phyloP scores from a whole-genome alignment of 2,329 filamentous ascomycete genomes.

The Cercospora janseana region DNA sequence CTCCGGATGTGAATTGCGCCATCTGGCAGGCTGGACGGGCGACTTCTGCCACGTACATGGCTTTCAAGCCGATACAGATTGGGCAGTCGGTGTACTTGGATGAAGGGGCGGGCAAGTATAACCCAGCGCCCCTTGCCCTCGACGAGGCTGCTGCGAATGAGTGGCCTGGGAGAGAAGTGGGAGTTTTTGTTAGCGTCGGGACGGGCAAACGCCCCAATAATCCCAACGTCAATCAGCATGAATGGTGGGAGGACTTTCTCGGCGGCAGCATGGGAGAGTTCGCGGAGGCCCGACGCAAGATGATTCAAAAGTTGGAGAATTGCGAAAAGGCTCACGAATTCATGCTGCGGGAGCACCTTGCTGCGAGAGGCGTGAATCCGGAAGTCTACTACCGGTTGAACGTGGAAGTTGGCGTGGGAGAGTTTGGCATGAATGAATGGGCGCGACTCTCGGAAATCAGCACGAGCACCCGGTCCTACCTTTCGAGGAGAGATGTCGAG shows the following conservation, averaged over 20 bases:
- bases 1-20: slow-evolving; percentile 87
- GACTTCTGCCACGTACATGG: slow-evolving; percentile 85
- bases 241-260: slow-evolving; percentile 91
- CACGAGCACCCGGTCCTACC: slow-evolving; percentile 82
- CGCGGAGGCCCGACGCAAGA: slow-evolving; percentile 77
- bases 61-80: slow-evolving; percentile 93
- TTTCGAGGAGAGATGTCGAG: slow-evolving; percentile 71
- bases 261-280: slow-evolving; percentile 69
- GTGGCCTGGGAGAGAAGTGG: slow-evolving; percentile 90
- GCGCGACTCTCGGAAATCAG: slow-evolving; percentile 90
- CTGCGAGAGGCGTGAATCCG: slow-evolving; percentile 69
- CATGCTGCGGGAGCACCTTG: slow-evolving; percentile 77
- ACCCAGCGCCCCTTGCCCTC: slow-evolving; percentile 78
- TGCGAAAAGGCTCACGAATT: slow-evolving; percentile 87
- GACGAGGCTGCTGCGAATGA: slow-evolving; percentile 91
- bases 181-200: slow-evolving; percentile 90
- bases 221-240: slow-evolving; percentile 63
- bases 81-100: slow-evolving; percentile 94
- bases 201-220: slow-evolving; percentile 81
- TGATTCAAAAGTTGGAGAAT: slow-evolving; percentile 91
- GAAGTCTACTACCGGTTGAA: slow-evolving; percentile 97
- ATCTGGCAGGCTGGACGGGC: slow-evolving; percentile 97
- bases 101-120: slow-evolving; percentile 87
- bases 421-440: slow-evolving; percentile 99
- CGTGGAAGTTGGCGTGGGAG: slow-evolving; percentile 90